These are phyloP conservation scores for Aspergillus sp. DNA, from an alignment of 2,329 filamentous ascomycete species.

Conservation along the genomic window DNA sequence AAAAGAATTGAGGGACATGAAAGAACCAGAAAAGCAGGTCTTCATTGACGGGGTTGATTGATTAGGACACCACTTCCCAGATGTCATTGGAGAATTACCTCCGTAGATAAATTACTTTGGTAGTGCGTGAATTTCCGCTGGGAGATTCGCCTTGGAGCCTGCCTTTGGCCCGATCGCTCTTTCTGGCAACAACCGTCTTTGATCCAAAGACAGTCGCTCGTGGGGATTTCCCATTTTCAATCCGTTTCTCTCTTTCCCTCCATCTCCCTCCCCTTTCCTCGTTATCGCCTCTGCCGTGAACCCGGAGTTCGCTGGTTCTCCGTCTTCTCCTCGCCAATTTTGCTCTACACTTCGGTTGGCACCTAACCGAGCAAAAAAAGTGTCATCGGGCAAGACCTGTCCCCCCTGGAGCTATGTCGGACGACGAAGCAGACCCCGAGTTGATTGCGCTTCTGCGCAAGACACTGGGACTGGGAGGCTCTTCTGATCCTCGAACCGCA, in stretches of 20 bases:
- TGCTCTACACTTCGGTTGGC: neutral
- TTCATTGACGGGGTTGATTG: neutral
- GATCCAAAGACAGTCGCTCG: conserved; percentile 18
- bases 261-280: neutral
- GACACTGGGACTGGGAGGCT: conserved; percentile 66
- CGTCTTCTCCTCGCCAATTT: neutral
- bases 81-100: neutral
- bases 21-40: neutral
- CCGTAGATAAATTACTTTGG: neutral
- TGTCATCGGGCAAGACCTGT: neutral
- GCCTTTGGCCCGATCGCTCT: conserved; percentile 6
- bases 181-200: conserved; percentile 9
- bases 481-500: conserved; percentile 57
- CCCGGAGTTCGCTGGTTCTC: neutral
- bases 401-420: conserved; percentile 65
- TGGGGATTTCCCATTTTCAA: conserved; percentile 8
- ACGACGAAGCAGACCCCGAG: conserved; percentile 88
- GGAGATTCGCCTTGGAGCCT: neutral
- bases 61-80: neutral
- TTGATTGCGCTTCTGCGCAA: conserved; percentile 82
- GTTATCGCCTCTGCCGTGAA: neutral
- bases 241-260: neutral
- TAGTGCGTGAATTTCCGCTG: neutral
- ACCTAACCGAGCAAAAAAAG: conserved; percentile 2
- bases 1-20: neutral